These are phyloP conservation scores for Cystobasidiaceae sp. DNA, from an alignment of 1,284 basidiomycete genomes.

Conservation along the genomic window DNA sequence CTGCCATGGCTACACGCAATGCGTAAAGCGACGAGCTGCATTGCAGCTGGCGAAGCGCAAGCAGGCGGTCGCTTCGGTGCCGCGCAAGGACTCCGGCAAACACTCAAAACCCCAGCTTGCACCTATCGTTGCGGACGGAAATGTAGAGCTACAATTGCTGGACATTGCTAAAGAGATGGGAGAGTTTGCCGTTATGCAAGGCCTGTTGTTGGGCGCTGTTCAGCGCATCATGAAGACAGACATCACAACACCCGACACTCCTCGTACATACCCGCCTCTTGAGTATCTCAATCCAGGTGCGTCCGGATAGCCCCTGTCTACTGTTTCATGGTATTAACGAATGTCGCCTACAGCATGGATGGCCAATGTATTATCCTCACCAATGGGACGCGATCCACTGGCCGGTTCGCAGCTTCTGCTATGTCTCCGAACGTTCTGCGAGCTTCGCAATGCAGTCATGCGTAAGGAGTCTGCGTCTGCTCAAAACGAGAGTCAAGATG, in stretches of 20 bases:
- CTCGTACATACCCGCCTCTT: conserved; percentile 52
- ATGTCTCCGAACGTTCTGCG: conserved; percentile 62
- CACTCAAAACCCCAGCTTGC: too few relatives aligned
- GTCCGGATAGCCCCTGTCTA: background rate
- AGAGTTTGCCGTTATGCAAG: conserved; percentile 12
- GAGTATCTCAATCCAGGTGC: background rate
- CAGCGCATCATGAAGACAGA: conserved; percentile 22
- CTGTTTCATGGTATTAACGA: background rate
- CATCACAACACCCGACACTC: conserved; percentile 57
- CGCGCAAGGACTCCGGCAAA: too few relatives aligned
- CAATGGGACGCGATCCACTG: conserved; percentile 52
- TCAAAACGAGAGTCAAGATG: conserved; percentile 66
- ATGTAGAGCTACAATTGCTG: background rate
- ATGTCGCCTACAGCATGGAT: conserved; percentile 57
- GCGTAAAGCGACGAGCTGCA: conserved; percentile 39
- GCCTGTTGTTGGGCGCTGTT: conserved; percentile 19
- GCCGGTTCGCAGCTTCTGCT: conserved; percentile 58
- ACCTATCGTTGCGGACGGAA: background rate
- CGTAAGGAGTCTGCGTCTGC: conserved; percentile 26
- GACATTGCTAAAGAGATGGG: conserved; percentile 9
- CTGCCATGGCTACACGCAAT: conserved; percentile 55
- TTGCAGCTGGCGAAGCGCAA: background rate
- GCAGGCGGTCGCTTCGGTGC: too few relatives aligned
- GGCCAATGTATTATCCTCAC: conserved; percentile 56
- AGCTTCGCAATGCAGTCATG: conserved; percentile 54